Evolutionary conservation across 352 stramenopile species (phyloP).

Genomic region (Pythium sukuiense): DNA sequence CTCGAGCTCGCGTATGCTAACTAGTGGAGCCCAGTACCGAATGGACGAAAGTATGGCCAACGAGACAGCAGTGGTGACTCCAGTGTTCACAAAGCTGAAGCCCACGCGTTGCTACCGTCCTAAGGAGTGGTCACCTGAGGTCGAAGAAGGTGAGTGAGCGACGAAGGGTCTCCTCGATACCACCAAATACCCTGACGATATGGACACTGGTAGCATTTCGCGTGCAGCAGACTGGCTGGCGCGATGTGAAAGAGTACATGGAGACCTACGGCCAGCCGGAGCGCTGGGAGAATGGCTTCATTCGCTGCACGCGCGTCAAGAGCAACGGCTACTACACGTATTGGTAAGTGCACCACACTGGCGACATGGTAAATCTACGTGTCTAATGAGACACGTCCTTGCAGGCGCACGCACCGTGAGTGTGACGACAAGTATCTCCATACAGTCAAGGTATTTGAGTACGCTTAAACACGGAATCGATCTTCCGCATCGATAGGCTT

Average conservation of each 20-base stretch:
- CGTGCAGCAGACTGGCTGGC: conserved; percentile 71
- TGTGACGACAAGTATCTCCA: conserved; percentile 85
- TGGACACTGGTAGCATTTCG: conserved; percentile 45
- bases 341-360: conserved; percentile 37
- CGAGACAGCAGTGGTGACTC: conserved; percentile 27
- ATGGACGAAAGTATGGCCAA: conserved; percentile 49
- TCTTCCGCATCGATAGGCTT: not conserved
- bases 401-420: conserved; percentile 59
- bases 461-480: conserved; percentile 32
- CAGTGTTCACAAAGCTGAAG: conserved; percentile 54
- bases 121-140: conserved; percentile 68
- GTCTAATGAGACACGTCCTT: not conserved
- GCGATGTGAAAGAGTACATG: conserved; percentile 82
- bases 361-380: not conserved
- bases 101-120: conserved; percentile 60
- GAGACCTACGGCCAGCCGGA: conserved; percentile 72
- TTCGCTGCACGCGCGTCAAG: conserved; percentile 80
- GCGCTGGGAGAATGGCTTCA: conserved; percentile 71
- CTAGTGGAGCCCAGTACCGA: conserved; percentile 37
- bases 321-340: conserved; percentile 85
- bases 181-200: too few species aligned
- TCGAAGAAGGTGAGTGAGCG: conserved; percentile 50
- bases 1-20: conserved; percentile 21
- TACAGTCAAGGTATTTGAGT: conserved; percentile 79
- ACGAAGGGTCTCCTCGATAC: too few species aligned